Base-by-base conservation (phyloP, 2,329 filamentous ascomycete species). In the Colletotrichum limetticola region DNA sequence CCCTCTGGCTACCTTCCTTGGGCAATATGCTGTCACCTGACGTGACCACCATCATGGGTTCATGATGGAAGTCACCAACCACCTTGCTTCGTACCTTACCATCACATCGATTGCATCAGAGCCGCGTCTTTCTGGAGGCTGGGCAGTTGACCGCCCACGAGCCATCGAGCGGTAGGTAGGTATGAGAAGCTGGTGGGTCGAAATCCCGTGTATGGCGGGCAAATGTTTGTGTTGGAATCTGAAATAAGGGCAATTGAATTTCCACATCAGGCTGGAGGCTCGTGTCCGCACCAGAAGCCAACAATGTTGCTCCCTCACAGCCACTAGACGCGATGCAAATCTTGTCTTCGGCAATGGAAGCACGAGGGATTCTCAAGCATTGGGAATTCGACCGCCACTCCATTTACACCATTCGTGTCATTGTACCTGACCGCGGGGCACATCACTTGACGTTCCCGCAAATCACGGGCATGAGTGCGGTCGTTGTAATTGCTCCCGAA, bases 251-350 rank as follows among this genome's bases (percentile, higher is more conserved):
- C 42, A 49, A 49, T 49, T n/a, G 42, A 1, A 49, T n/a, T 26
- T 58, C 46, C 42, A 32, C 12, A 7, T 26, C 32, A 55, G 32
- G 59, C 66, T 66, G 55, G 55, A 70, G 46, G 32, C 55, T 72
- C 59, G 46, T 65, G 70, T 72, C 52, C 22, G 19, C 32, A 32
- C 55, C 58, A 65, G 30, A 57, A 32, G 14, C 60, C 53, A 60
- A 70, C 70, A 28, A 55, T 69, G 59, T 64, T 60, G 66, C 59
- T 69, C 65, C 59, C 59, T 72, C 65, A 42, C 53, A 62, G 30
- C 70, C 60, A 61, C 66, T 59, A n/a, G 32, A 53, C 66, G 55
- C 66, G 53, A 60, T 53, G 24, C 59, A 32, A 72, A 59, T 64
- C 66, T 59, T 42, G 55, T 61, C 37, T 65, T 22, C 8, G 37